Base-by-base conservation (phyloP, 495 filamentous ascomycete species). In the Neurospora sp. region DNA sequence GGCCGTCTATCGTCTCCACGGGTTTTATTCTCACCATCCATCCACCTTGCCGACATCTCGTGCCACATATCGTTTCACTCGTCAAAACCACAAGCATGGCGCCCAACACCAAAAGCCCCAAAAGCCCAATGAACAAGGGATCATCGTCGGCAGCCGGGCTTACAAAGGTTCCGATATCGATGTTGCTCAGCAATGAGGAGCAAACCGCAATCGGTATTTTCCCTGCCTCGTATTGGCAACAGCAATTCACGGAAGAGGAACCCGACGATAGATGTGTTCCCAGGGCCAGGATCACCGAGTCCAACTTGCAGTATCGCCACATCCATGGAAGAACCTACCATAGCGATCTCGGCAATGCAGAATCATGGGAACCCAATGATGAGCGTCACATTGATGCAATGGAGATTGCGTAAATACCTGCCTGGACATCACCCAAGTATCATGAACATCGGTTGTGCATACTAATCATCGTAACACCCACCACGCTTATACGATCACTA, bases 251-350 rank as follows among this genome's bases (percentile, higher is more conserved):
- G 22, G 5, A 61, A 16, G 14, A 61, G 14, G 27, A 61, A 1
- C 6, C 14, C 53, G 6, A 18, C 14, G 53, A 61, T 1, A 16
- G 8, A 1, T 35, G 3, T 11, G 4, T 1, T 35, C 5, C 22
- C 11, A 61, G 53, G 53, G 53, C 53, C 42, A 80, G 76, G 18
- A 86, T 88, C 35, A 81, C 81, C 7, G 80, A 81, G 2, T 84
- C 80, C 71, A 84, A 87, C 18, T 42, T 82, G 5, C 79, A 86
- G 42, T 87, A 86, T 76, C 81, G 83, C 31, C 79, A 73, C n/a
- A 73, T 85, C 31, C 78, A 83, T 59, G 83, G 83, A 16, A 78
- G 83, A 14, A 82, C 79, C 12, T 85, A 77, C 61, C 80, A 83
- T 39, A 77, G 74, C 16, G 78, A 78, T 35, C 3, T 46, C 11